Percentiles rank a stretch among this genome's conserved stretches.
These are phyloP conservation scores for Phialemoniopsis sp. DNA, from an alignment of 2,329 filamentous ascomycete species.

Conservation along the genomic window DNA sequence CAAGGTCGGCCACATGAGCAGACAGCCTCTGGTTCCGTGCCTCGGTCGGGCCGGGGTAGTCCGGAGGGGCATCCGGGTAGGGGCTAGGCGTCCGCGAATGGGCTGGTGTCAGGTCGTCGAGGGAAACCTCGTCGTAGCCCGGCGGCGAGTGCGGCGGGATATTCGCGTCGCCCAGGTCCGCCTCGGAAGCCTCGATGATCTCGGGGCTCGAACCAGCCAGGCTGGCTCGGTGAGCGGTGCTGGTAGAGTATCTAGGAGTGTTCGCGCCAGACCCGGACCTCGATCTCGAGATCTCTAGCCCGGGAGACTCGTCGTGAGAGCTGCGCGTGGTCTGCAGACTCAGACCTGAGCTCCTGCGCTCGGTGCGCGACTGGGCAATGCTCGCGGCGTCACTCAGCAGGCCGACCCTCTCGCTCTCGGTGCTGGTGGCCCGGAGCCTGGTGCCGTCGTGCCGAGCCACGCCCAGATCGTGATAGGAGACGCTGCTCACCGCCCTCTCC, in stretches of 20 bases:
- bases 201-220: slow-evolving; percentile 48
- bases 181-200: slow-evolving; percentile 37
- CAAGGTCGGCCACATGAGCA: slow-evolving; percentile 23
- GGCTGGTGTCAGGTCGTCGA: slow-evolving; percentile 21
- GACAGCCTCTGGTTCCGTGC: slow-evolving; percentile 23
- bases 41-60: slow-evolving; percentile 38
- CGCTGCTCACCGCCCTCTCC: slow-evolving; percentile 66
- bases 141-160: slow-evolving; percentile 44
- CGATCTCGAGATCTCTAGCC: slow-evolving; percentile 45
- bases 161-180: slow-evolving; percentile 35
- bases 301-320: slow-evolving; percentile 26
- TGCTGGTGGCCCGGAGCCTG: slow-evolving; percentile 67
- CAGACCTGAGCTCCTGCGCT: slow-evolving; percentile 21
- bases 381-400: slow-evolving; percentile 69
- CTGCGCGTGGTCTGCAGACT: slow-evolving; percentile 33
- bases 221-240: slow-evolving; percentile 16
- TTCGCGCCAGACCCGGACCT: slow-evolving; percentile 36
- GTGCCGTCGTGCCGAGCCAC: slow-evolving; percentile 76
- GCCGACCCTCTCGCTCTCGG: slow-evolving; percentile 67
- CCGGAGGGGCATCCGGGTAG: slow-evolving; percentile 44
- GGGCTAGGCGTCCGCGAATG: slow-evolving; percentile 30
- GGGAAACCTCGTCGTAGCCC: slow-evolving; percentile 40
- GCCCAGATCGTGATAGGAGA: slow-evolving; percentile 73
- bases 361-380: slow-evolving; percentile 36
- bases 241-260: slow-evolving; percentile 25